These are phyloP conservation scores for Xanthoconium separans DNA, from an alignment of 1,284 basidiomycete species.

Conservation along the genomic window DNA sequence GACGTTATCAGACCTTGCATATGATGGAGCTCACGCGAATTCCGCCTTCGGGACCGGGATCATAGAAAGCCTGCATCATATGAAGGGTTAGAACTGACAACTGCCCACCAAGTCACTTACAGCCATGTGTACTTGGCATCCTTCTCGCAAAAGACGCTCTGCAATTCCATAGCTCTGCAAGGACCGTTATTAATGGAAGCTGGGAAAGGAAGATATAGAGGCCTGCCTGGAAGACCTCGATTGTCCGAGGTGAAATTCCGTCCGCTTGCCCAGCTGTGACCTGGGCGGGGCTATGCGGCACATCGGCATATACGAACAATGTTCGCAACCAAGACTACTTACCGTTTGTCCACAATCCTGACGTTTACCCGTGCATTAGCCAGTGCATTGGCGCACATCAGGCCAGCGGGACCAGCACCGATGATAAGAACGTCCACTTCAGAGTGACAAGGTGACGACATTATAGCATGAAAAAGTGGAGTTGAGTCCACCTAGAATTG, in stretches of 20 bases:
- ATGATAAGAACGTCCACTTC: slow-evolving; percentile 57
- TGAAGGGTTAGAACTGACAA: background rate
- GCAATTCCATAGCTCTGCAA: slow-evolving; percentile 69
- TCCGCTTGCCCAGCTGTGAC: slow-evolving; percentile 72
- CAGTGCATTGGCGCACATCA: slow-evolving; percentile 65
- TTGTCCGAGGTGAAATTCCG: slow-evolving; percentile 73
- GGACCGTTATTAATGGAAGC: background rate
- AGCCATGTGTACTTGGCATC: slow-evolving; percentile 62
- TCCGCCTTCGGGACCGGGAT: slow-evolving; percentile 57
- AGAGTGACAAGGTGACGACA: slow-evolving; percentile 16
- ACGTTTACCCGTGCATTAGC: slow-evolving; percentile 54
- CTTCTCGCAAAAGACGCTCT: slow-evolving; percentile 60
- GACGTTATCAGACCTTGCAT: background rate
- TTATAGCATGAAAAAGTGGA: background rate
- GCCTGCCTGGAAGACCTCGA: slow-evolving; percentile 70
- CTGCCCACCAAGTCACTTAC: slow-evolving; percentile 38
- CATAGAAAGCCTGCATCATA: slow-evolving; percentile 61
- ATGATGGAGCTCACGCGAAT: slow-evolving; percentile 36
- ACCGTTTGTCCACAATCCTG: slow-evolving; percentile 42
- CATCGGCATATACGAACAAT: background rate
- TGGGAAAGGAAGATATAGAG: slow-evolving; percentile 18
- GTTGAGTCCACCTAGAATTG: background rate
- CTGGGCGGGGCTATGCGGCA: slow-evolving; percentile 24
- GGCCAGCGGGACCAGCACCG: slow-evolving; percentile 57
- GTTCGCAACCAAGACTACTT: background rate